A percentile compares a stretch with the other conserved stretches of the same genome.
Conservation (phyloP, 1,284 basidiomycete species). For the Moesziomyces parantarcticus region DNA sequence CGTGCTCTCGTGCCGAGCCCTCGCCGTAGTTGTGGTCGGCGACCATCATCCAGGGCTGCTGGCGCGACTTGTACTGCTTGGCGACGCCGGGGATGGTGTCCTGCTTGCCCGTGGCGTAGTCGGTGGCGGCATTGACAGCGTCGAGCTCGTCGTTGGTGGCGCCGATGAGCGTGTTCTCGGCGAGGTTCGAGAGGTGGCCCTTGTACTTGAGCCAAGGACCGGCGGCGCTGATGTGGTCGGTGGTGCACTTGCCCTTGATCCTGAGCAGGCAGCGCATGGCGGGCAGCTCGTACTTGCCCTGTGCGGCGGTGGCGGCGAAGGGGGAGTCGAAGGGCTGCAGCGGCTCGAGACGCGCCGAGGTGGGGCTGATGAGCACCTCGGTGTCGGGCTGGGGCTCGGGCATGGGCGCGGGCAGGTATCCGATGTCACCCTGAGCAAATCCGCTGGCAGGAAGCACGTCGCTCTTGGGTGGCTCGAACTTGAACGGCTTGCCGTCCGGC, state of each 20-base stretch:
- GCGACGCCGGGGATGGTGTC: constrained; percentile 65
- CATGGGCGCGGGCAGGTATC: constrained; percentile 81
- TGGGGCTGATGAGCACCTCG: constrained; percentile 75
- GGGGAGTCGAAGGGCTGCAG: constrained; percentile 86
- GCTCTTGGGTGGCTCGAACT: constrained; percentile 85
- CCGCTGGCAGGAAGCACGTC: constrained; percentile 85
- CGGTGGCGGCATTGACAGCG: constrained; percentile 70
- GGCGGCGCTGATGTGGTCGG: constrained; percentile 73
- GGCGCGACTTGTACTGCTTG: constrained; percentile 61
- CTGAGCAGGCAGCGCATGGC: constrained; percentile 79
- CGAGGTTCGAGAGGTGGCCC: constrained; percentile 91
- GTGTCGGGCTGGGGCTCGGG: constrained; percentile 78
- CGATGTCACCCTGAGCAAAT: constrained; percentile 81
- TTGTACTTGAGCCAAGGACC: constrained; percentile 93
- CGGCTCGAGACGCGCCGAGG: constrained; percentile 77
- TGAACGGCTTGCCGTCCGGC: constrained; percentile 81
- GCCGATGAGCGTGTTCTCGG: constrained; percentile 82
- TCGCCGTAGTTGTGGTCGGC: constrained; percentile 92
- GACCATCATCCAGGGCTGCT: constrained; percentile 83
- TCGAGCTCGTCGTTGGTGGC: constrained; percentile 68
- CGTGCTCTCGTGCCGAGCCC: constrained; percentile 97
- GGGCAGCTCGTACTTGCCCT: constrained; percentile 79
- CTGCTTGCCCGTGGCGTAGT: constrained; percentile 47
- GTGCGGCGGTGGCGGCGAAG: constrained; percentile 72
- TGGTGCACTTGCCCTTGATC: constrained; percentile 96